These are phyloP conservation scores for Mucor racemosus DNA, from an alignment of 371 early-diverging fungal species.

Conservation along the genomic window DNA sequence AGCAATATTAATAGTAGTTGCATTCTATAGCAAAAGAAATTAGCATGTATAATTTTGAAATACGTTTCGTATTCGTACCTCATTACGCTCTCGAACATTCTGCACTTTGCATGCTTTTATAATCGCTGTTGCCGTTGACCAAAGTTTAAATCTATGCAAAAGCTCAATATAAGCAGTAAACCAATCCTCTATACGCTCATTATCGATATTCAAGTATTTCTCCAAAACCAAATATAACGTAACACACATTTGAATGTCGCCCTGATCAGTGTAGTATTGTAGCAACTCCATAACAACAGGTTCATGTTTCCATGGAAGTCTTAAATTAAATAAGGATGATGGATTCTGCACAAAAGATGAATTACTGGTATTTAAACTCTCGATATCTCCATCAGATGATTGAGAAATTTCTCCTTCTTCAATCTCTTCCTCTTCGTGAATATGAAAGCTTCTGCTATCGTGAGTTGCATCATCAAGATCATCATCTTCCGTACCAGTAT, in stretches of 20 bases:
- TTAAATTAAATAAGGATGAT: conserved; percentile 30
- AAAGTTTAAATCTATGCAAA: conserved; percentile 78
- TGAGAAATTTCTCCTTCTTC: conserved; percentile 37
- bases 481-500: background rate
- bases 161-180: conserved; percentile 76
- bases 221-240: conserved; percentile 70
- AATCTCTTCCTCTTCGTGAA: conserved; percentile 6
- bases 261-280: conserved; percentile 79
- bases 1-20: conserved; percentile 75
- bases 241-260: conserved; percentile 87
- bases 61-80: conserved; percentile 41
- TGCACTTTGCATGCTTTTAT: conserved; percentile 65
- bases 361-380: conserved; percentile 19
- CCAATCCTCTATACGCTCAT: conserved; percentile 68
- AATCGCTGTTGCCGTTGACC: conserved; percentile 69
- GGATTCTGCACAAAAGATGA: conserved; percentile 10
- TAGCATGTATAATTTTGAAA: background rate
- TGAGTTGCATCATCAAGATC: background rate
- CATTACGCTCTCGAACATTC: conserved; percentile 58
- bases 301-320: conserved; percentile 61
- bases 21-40: conserved; percentile 49
- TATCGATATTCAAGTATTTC: conserved; percentile 48
- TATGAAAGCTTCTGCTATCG: conserved; percentile 1
- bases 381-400: conserved; percentile 19
- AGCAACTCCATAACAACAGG: conserved; percentile 61